Evolutionary conservation across 169 alveolate genomes (phyloP), one percentile per base, ranked within the genome.

Genomic region (Neospora caninum): DNA sequence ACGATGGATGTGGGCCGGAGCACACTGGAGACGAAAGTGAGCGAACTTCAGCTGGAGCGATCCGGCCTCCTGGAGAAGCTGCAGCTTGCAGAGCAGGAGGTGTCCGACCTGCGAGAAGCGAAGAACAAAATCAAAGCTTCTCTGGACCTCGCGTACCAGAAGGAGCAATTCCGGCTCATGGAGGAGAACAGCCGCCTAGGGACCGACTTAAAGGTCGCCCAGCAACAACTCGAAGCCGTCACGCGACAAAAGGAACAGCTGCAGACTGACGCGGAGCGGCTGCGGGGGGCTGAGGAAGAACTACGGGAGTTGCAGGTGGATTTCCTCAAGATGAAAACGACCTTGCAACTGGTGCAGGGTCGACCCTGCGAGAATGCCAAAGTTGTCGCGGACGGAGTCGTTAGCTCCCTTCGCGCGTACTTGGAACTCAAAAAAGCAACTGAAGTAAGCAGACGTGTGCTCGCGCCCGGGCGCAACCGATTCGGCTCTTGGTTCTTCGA

Each of bases 181-280:
- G 89, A 82, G 89, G 89, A 82, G 39, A 82, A 82, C 67, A 42
- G 67, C 41, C 89, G 89, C 89, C 9, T 82, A 4, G 89, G 64
- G 27, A 82, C 89, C n/a, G 89, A 82, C 25, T 31, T 82, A n/a
- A 82, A 82, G 36, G 67, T 82, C 64, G 22, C 67, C 27, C 89
- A 82, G 67, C 89, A 82, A 41, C 89, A 82, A 67, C 53, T 82
- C 34, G 64, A 38, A 4, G 0, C 89, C 36, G 54, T 82, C 41
- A 38, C 54, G n/a, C 89, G 89, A 20, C 89, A 82, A 31, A 38
- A 82, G 41, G 67, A 82, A n/a, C 89, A 82, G 67, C 53, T 41
- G 20, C 89, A 82, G 34, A 41, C 89, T 0, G 89, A 82, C 34
- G 58, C 67, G 34, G 67, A 82, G 41, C 89, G 89, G 1, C 89